A percentile compares a stretch with the other conserved stretches of the same genome.
Evolutionary conservation across 2,329 filamentous ascomycete species (phyloP).

Genomic region (Fusarium nodosum): DNA sequence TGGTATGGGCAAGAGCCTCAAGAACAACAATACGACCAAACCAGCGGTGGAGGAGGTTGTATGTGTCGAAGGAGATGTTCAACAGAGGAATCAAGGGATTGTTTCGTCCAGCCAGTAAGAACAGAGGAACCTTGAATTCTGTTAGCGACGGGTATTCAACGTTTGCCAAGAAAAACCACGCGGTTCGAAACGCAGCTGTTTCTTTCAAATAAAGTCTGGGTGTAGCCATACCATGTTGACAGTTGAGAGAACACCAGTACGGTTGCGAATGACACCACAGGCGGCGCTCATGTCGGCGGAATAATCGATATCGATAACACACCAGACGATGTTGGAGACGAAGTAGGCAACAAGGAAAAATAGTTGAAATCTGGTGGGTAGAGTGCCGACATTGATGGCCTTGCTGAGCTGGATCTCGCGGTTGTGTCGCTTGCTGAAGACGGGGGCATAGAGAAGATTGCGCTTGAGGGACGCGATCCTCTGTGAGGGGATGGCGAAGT

Average conservation of each 20-base stretch:
- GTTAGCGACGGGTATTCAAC: constrained; percentile 15
- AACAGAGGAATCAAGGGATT: constrained; percentile 81
- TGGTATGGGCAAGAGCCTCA: constrained; percentile 75
- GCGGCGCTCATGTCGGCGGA: constrained; percentile 64
- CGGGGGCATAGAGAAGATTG: constrained; percentile 79
- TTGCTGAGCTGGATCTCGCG: constrained; percentile 71
- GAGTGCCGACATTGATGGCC: constrained; percentile 69
- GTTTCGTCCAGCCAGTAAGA: constrained; percentile 81
- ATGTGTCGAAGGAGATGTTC: constrained; percentile 84
- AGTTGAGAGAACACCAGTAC: constrained; percentile 76
- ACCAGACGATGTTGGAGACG: constrained; percentile 73
- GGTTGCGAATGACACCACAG: constrained; percentile 70
- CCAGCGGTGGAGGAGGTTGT: constrained; percentile 86
- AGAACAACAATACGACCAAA: constrained; percentile 81
- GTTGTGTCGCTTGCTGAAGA: constrained; percentile 74
- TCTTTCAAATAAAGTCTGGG: not conserved
- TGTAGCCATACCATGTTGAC: constrained; percentile 76
- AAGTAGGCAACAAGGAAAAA: constrained; percentile 69
- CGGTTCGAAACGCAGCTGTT: not conserved
- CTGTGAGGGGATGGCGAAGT: constrained; percentile 74
- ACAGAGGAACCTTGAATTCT: constrained; percentile 69
- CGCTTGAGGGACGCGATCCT: constrained; percentile 74
- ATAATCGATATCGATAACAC: constrained; percentile 71
- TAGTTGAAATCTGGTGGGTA: constrained; percentile 72
- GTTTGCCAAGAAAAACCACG: constrained; percentile 1